These are phyloP conservation scores for Aureococcus anophagefferens DNA, from an alignment of 108 stramenopile genomes.

Conservation along the genomic window DNA sequence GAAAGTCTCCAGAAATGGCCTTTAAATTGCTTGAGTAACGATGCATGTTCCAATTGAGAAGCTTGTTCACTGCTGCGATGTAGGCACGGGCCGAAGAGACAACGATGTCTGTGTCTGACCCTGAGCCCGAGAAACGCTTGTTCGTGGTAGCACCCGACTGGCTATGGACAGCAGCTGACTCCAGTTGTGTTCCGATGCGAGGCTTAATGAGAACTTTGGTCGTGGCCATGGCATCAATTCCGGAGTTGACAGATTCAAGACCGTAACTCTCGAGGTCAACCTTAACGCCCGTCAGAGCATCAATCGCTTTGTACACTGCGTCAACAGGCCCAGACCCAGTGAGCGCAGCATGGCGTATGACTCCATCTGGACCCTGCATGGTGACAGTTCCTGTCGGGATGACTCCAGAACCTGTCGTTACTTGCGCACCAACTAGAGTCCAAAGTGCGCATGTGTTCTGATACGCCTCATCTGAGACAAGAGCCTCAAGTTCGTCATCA, in stretches of 20 bases:
- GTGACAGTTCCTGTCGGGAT: conserved; percentile 92
- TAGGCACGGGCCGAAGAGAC: conserved; percentile 88
- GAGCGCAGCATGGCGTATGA: conserved; percentile 69
- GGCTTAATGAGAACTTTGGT: conserved; percentile 68
- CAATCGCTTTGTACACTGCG: conserved; percentile 84
- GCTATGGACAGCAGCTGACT: too few relatives aligned
- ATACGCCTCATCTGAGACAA: conserved; percentile 69
- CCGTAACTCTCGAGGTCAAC: conserved; percentile 76
- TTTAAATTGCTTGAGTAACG: too few relatives aligned
- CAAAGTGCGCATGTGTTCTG: conserved; percentile 59
- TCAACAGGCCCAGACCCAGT: conserved; percentile 89
- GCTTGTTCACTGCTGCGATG: conserved; percentile 82
- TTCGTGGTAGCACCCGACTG: conserved; percentile 46
- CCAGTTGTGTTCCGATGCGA: too few relatives aligned
- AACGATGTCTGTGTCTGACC: conserved; percentile 89
- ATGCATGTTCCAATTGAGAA: conserved; percentile 77
- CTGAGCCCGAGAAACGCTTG: conserved; percentile 77
- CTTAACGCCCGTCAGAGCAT: conserved; percentile 74
- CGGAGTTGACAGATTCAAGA: conserved; percentile 81
- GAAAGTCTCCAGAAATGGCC: too few relatives aligned
- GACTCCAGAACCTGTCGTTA: conserved; percentile 77
- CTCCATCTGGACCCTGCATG: conserved; percentile 76
- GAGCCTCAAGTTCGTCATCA: conserved; percentile 89
- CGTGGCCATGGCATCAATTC: conserved; percentile 83
- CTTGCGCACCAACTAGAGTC: conserved; percentile 81